phyloP scores from a whole-genome alignment of 768 basidiomycete species.

The Crassisporium funariophilum region DNA sequence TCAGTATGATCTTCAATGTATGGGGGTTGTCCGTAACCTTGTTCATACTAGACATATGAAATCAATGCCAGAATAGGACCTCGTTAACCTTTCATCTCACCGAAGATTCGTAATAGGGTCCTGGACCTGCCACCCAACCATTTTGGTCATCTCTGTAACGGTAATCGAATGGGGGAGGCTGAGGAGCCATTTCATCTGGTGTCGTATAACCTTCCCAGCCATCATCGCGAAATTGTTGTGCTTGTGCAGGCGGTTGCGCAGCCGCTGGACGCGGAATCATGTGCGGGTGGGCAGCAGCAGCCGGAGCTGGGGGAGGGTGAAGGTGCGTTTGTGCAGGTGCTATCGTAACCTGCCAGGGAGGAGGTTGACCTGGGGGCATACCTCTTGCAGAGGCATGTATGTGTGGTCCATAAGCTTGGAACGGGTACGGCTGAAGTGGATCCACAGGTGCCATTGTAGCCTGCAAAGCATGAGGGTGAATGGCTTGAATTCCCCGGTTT shows the following conservation, averaged over 20 bases:
- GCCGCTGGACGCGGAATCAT: slow-evolving; percentile 51
- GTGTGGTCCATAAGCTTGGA: slow-evolving; percentile 41
- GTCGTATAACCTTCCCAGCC: slow-evolving; percentile 57
- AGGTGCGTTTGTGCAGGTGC: slow-evolving; percentile 68
- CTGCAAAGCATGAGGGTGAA: slow-evolving; percentile 23
- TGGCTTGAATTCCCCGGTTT: slow-evolving; percentile 15
- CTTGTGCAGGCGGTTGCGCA: slow-evolving; percentile 22
- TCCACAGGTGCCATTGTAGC: slow-evolving; percentile 33
- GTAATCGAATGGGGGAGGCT: slow-evolving; percentile 55
- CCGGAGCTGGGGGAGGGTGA: slow-evolving; percentile 45
- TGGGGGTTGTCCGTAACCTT: slow-evolving; percentile 40
- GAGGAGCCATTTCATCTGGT: slow-evolving; percentile 49
- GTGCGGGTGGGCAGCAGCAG: slow-evolving; percentile 25
- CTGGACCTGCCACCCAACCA: slow-evolving; percentile 46
- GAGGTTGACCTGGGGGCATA: slow-evolving; percentile 52
- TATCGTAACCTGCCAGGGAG: slow-evolving; percentile 68
- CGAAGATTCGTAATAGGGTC: slow-evolving; percentile 60
- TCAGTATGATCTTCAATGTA: slow-evolving; percentile 54
- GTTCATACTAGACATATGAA: slow-evolving; percentile 46
- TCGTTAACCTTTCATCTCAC: slow-evolving; percentile 32
- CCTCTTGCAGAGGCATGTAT: slow-evolving; percentile 44
- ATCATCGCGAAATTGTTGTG: slow-evolving; percentile 44
- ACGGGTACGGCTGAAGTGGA: slow-evolving; percentile 37
- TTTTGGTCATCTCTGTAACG: slow-evolving; percentile 64
- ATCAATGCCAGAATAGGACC: neutral